A percentile compares a stretch with the other conserved stretches of the same genome.
These are phyloP conservation scores for Pseudoturritis turrita DNA, from an alignment of 345 rosid genomes.

Conservation along the genomic window DNA sequence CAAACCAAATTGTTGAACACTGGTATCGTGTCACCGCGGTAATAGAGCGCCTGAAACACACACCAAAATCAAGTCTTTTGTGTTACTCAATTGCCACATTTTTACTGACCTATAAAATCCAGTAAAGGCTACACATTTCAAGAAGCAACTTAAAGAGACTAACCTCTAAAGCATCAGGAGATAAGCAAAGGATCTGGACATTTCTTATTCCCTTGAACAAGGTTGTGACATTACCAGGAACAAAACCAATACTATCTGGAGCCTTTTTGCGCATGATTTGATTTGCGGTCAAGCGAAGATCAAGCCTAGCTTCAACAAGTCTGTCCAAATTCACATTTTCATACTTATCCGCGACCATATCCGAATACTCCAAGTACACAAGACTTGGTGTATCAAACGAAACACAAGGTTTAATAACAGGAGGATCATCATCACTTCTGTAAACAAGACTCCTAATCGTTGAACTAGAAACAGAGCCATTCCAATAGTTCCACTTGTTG, in stretches of 20 bases:
- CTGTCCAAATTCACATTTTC: neutral
- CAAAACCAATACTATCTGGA: neutral
- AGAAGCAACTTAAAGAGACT: neutral
- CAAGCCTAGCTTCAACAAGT: slow-evolving; percentile 28
- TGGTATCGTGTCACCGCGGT: slow-evolving; percentile 13
- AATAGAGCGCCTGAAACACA: slow-evolving; percentile 26
- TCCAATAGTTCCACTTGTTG: slow-evolving; percentile 3
- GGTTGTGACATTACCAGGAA: slow-evolving; percentile 17
- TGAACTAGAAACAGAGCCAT: slow-evolving; percentile 1
- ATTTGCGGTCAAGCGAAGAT: neutral
- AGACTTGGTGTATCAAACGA: slow-evolving; percentile 18
- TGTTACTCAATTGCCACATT: no score
- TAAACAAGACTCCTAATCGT: neutral
- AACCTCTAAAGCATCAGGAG: slow-evolving; percentile 29
- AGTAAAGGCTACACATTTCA: neutral
- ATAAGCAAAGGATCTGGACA: slow-evolving; percentile 26
- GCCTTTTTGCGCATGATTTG: slow-evolving; percentile 14
- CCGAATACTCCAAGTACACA: slow-evolving; percentile 25
- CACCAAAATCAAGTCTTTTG: neutral
- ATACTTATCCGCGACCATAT: slow-evolving; percentile 17
- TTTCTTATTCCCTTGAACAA: slow-evolving; percentile 9
- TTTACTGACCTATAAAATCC: neutral
- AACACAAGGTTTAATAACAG: slow-evolving; percentile 17
- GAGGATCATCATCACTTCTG: neutral
- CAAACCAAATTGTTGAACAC: slow-evolving; percentile 20